phyloP scores from a whole-genome alignment of 2,329 filamentous ascomycete genomes.

The Claviceps pusilla region DNA sequence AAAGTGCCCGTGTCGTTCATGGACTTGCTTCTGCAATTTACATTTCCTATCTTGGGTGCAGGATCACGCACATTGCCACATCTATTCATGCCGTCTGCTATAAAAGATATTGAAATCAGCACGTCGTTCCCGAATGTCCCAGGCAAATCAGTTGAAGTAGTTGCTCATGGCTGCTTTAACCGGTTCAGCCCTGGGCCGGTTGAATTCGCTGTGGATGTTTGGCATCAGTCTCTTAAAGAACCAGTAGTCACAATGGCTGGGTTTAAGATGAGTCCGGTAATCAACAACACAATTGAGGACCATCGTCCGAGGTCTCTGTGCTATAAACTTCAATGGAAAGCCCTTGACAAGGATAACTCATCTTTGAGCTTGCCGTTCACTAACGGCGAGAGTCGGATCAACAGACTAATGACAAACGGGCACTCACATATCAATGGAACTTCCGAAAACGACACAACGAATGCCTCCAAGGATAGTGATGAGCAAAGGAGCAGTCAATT shows the following conservation, averaged over 20 bases:
- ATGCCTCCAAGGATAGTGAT: not conserved
- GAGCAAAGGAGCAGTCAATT: not conserved
- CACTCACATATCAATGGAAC: not conserved
- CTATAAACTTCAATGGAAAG: conserved; percentile 31
- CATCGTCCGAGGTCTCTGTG: conserved; percentile 19
- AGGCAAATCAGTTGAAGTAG: conserved; percentile 15
- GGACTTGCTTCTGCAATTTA: conserved; percentile 29
- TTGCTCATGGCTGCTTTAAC: conserved; percentile 14
- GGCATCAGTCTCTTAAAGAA: conserved; percentile 12
- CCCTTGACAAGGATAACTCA: conserved; percentile 6
- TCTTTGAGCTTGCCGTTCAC: not conserved
- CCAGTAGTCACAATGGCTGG: conserved; percentile 22
- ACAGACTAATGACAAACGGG: not conserved
- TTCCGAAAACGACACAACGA: not conserved
- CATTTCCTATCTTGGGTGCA: conserved; percentile 23
- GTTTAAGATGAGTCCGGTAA: conserved; percentile 26
- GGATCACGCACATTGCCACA: conserved; percentile 15
- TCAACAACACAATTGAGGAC: conserved; percentile 15
- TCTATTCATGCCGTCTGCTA: conserved; percentile 23
- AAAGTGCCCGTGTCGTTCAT: conserved; percentile 31
- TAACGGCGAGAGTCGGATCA: not conserved
- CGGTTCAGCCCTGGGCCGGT: conserved; percentile 13
- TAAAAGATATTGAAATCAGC: conserved; percentile 17
- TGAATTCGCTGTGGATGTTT: conserved; percentile 21
- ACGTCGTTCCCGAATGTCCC: conserved; percentile 10